Evolutionary conservation across 169 alveolate species (phyloP), one percentile per base, ranked within the genome.

Genomic region (Cyclospora cayetanensis): DNA sequence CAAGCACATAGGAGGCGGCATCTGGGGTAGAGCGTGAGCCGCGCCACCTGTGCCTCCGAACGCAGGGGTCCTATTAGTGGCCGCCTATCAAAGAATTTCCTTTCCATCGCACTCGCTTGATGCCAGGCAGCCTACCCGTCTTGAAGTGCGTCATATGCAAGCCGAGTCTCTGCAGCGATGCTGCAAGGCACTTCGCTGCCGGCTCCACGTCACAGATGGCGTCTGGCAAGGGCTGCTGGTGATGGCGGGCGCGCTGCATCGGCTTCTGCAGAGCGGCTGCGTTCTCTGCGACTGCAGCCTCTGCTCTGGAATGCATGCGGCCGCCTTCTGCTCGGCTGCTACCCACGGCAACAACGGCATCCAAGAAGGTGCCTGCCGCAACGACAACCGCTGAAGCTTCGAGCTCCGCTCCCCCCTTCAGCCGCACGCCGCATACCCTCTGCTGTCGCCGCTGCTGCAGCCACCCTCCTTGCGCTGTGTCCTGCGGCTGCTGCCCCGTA

Each of bases 321-420:
- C 90, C 90, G 34, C 74, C 41, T 12, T 4, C 55, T 4, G 31
- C 90, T 46, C 34, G 46, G 74, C 50, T 68, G 46, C 80, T 34
- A 27, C 80, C 80, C 2, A 68, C 80, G 35, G 80, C 80, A 68
- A 68, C 80, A 68, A 46, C 80, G 35, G 80, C 80, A 68, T 68
- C 25, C 35, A 68, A 31, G 43, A 68, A 68, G 12, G 80, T 68
- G 27, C 80, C 80, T 1, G 25, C 80, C 29, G 80, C 80, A 68
- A 68, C 46, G 93, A 94, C 72, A 60, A 82, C 46, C 55, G 85
- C 90, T 94, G 91, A 70, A 50, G 88, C 93, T 95, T 76, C 94
- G 95, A 89, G 77, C 82, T 91, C 85, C 95, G 91, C 83, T 95
- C 95, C 90, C 86, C 50, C 72, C 92, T 91, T 94, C 93, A 63